Base-by-base conservation (phyloP, 495 filamentous ascomycete species). In the Elasticomyces elasticus region DNA sequence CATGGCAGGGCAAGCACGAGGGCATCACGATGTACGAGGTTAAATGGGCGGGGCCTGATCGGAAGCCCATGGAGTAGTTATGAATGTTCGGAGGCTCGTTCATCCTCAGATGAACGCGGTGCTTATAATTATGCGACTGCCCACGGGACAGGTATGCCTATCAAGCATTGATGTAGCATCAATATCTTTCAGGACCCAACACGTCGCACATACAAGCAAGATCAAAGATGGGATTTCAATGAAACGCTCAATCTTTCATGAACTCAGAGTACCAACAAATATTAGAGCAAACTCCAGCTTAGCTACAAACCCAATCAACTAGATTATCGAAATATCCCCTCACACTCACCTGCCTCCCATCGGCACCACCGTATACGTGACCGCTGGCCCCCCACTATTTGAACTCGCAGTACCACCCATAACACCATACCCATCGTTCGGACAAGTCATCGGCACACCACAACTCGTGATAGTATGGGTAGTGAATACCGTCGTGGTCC, bases 1-100 rank as follows among this genome's bases (percentile, higher is more conserved):
- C 24, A 7, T 74, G 72, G 72, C 52, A 69, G 49, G 61, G 61
- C 30, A 30, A 30, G 43, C 37, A 59, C 58, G 41, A 56, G 4
- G 62, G 56, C 30, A 48, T 62, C 5, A 23, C 35, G 20, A 19
- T 27, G 6, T 65, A 57, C 40, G 58, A 65, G 60, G 49, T 55
- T 23, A 57, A 60, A 42, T 49, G 48, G 48, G 54, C 53, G 10
- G 58, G 58, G 12, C 58, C 58, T 10, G 56, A 56, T 3, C 44
- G 26, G 17, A 55, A 65, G 49, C 25, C 25, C 28, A 24, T 58
- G 46, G 40, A 58, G n/a, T n/a, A n/a, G n/a, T n/a, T n/a, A n/a
- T n/a, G n/a, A n/a, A n/a, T n/a, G n/a, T n/a, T n/a, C n/a, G n/a
- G n/a, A n/a, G n/a, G n/a, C n/a, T n/a, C n/a, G n/a, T n/a, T n/a